phyloP scores from a whole-genome alignment of 2,329 filamentous ascomycete species.

The Endocalyx cinctus region DNA sequence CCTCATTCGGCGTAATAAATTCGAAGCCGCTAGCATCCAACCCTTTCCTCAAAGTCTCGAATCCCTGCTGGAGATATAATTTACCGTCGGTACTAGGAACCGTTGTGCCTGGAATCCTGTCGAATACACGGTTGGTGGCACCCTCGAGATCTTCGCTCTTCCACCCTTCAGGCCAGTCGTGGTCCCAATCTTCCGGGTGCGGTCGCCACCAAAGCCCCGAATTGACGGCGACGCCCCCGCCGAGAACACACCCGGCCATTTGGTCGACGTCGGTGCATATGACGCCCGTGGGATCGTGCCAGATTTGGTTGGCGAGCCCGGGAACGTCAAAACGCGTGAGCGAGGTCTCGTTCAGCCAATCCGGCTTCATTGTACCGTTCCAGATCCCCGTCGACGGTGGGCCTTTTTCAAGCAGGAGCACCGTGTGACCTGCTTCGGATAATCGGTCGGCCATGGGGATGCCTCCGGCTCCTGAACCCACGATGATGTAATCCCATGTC shows the following conservation, averaged over 20 bases:
- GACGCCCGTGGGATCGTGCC: constrained; percentile 55
- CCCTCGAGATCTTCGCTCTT: constrained; percentile 56
- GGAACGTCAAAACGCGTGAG: constrained; percentile 66
- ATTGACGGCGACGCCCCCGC: constrained; percentile 61
- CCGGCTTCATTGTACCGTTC: constrained; percentile 53
- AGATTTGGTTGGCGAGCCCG: constrained; percentile 65
- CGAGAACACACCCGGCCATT: constrained; percentile 66
- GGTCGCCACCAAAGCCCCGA: constrained; percentile 64
- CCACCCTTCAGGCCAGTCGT: constrained; percentile 68
- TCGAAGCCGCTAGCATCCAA: constrained; percentile 58
- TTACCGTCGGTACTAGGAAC: constrained; percentile 60
- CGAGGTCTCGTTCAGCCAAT: constrained; percentile 55
- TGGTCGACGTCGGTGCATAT: constrained; percentile 63
- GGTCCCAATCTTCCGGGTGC: constrained; percentile 61
- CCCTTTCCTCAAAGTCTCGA: constrained; percentile 56
- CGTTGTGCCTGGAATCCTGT: constrained; percentile 64
- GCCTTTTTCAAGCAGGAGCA: constrained; percentile 56
- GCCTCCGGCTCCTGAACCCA: constrained; percentile 54
- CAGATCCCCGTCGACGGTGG: constrained; percentile 57
- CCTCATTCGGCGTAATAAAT: constrained; percentile 53
- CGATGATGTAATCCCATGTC: constrained; percentile 55
- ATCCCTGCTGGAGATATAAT: constrained; percentile 62
- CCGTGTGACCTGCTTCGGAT: constrained; percentile 57
- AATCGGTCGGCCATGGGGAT: constrained; percentile 54
- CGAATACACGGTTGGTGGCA: constrained; percentile 59